Evolutionary conservation across 306 rosid genomes (phyloP).

Genomic region (Hippophae gyantsensis): DNA sequence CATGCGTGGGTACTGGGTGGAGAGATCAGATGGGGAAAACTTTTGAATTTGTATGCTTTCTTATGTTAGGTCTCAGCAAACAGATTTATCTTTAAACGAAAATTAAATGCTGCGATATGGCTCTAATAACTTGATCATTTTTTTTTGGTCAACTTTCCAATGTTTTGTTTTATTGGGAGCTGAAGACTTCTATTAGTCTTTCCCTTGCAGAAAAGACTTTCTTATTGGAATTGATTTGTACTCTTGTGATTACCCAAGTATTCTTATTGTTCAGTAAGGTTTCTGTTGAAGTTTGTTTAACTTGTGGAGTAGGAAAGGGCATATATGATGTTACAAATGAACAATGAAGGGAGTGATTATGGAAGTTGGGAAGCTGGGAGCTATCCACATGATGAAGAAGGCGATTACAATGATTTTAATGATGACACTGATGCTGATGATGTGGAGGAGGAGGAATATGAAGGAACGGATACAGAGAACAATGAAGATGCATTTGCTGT

Average conservation of each 20-base stretch:
- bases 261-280: neutral
- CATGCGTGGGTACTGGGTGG: neutral
- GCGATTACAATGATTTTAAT: conserved; percentile 67
- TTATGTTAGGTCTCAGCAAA: too few species aligned
- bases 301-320: conserved; percentile 74
- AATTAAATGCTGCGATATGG: too few species aligned
- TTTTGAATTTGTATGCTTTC: too few species aligned
- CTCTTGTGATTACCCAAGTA: neutral
- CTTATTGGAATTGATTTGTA: neutral
- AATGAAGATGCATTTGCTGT: conserved; percentile 70
- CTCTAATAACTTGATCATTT: too few species aligned
- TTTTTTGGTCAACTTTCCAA: too few species aligned
- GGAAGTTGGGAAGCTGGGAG: conserved; percentile 97
- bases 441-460: conserved; percentile 5
- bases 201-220: too few species aligned
- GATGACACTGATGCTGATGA: conserved; percentile 46
- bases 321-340: conserved; percentile 79
- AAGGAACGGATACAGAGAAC: too few species aligned
- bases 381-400: conserved; percentile 65
- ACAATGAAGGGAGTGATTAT: conserved; percentile 73
- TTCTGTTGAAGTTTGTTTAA: conserved; percentile 5
- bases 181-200: too few species aligned
- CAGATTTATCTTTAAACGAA: too few species aligned
- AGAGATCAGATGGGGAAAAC: neutral
- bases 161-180: too few species aligned